Conservation (phyloP, 352 stramenopile species). For the Pythium scleroteichum region DNA sequence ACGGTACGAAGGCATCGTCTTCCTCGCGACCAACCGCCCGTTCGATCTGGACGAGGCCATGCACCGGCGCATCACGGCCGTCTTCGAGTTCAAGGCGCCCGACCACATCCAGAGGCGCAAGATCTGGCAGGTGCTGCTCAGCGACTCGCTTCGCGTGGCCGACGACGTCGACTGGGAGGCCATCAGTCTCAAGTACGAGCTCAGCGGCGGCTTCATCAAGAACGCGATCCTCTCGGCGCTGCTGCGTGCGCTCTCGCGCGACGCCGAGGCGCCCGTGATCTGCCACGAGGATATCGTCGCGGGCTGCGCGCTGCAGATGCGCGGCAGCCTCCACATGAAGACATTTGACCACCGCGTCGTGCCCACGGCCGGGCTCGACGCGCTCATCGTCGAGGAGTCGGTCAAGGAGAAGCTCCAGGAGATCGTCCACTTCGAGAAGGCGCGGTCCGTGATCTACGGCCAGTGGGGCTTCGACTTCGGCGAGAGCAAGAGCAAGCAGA, state of each 20-base stretch:
- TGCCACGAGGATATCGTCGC: slow-evolving; percentile 75
- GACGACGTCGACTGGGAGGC: slow-evolving; percentile 83
- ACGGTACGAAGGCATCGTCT: slow-evolving; percentile 87
- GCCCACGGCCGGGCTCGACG: slow-evolving; percentile 67
- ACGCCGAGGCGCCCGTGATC: slow-evolving; percentile 61
- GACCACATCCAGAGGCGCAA: slow-evolving; percentile 80
- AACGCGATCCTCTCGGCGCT: slow-evolving; percentile 87
- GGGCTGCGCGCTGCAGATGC: slow-evolving; percentile 85
- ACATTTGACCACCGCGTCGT: slow-evolving; percentile 87
- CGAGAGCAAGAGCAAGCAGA: slow-evolving; percentile 81
- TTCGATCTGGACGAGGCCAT: slow-evolving; percentile 90
- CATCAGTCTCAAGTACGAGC: slow-evolving; percentile 86
- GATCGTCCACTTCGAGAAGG: slow-evolving; percentile 85
- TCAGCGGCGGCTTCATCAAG: slow-evolving; percentile 91
- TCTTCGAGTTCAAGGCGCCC: slow-evolving; percentile 88
- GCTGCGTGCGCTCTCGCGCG: slow-evolving; percentile 70
- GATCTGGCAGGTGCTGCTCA: slow-evolving; percentile 83
- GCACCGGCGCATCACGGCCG: slow-evolving; percentile 88
- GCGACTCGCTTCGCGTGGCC: slow-evolving; percentile 48
- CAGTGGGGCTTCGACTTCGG: slow-evolving; percentile 87
- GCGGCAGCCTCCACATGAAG: slow-evolving; percentile 88
- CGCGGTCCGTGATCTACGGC: slow-evolving; percentile 82
- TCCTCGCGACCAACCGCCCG: slow-evolving; percentile 86
- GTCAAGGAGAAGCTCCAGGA: slow-evolving; percentile 70
- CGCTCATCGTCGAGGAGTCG: slow-evolving; percentile 64